Evolutionary conservation across 2,329 filamentous ascomycete species (phyloP).

Genomic region (Domatiomyces catenatus): DNA sequence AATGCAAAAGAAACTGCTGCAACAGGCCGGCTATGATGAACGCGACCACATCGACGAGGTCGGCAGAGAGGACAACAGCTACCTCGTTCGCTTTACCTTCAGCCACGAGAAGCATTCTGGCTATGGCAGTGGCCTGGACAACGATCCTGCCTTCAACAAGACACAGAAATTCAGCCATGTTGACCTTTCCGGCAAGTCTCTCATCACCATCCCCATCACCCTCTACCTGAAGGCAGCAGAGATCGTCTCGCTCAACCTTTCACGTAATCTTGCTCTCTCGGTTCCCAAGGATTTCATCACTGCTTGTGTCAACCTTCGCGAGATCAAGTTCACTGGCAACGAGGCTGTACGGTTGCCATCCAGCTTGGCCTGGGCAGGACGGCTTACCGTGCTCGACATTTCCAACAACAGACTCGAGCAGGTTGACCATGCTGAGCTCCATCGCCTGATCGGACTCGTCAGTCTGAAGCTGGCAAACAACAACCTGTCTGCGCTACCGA

Average conservation of each 20-base stretch:
- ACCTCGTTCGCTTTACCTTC: constrained; percentile 91
- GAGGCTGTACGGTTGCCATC: constrained; percentile 74
- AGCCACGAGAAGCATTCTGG: constrained; percentile 77
- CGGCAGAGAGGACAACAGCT: constrained; percentile 92
- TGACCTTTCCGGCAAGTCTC: constrained; percentile 74
- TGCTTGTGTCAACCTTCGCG: constrained; percentile 74
- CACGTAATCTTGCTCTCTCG: constrained; percentile 78
- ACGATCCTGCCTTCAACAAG: constrained; percentile 65
- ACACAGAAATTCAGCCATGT: constrained; percentile 88
- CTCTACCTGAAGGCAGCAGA: constrained; percentile 83
- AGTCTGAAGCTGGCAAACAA: constrained; percentile 94
- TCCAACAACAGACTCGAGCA: constrained; percentile 88
- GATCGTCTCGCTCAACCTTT: constrained; percentile 89
- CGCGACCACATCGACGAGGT: constrained; percentile 82
- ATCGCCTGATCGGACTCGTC: constrained; percentile 58
- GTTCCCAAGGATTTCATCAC: constrained; percentile 94
- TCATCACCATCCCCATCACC: constrained; percentile 87
- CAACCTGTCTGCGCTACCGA: constrained; percentile 60
- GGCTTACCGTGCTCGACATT: constrained; percentile 77
- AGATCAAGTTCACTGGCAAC: constrained; percentile 93
- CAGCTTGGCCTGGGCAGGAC: constrained; percentile 65
- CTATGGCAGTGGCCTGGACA: constrained; percentile 54
- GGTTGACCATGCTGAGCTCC: constrained; percentile 68
- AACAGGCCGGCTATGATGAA: constrained; percentile 81
- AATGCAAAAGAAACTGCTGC: constrained; percentile 78